These are phyloP conservation scores for Colletotrichum trifolii DNA, from an alignment of 2,329 filamentous ascomycete genomes.

Conservation along the genomic window DNA sequence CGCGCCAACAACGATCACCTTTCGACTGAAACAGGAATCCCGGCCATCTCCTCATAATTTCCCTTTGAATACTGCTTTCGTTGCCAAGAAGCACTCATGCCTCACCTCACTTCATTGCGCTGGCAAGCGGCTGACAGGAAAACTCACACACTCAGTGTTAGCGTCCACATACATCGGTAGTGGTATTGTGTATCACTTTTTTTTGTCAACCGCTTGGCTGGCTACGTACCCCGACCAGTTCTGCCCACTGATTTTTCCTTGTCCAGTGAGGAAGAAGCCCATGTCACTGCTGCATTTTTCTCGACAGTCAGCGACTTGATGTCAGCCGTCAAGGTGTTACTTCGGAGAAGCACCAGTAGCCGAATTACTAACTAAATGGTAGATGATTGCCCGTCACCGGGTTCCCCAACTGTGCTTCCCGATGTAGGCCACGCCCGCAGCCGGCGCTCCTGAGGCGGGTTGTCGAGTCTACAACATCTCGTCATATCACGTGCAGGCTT, in stretches of 20 bases:
- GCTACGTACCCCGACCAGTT: too few relatives aligned
- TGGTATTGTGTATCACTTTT: too few relatives aligned
- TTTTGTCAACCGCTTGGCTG: too few relatives aligned
- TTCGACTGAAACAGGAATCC: constrained; percentile 30
- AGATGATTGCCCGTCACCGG: not conserved
- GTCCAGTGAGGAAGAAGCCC: too few relatives aligned
- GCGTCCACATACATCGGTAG: too few relatives aligned
- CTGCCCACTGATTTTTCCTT: too few relatives aligned
- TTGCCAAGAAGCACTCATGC: constrained; percentile 31
- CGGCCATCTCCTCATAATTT: constrained; percentile 24
- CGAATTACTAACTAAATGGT: not conserved
- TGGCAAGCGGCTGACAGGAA: too few relatives aligned
- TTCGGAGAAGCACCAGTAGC: not conserved
- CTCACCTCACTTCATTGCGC: constrained; percentile 16
- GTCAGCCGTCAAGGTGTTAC: too few relatives aligned
- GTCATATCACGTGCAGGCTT: not conserved
- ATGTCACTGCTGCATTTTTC: too few relatives aligned
- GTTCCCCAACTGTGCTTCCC: not conserved
- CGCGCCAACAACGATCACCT: not conserved
- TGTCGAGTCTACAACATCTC: not conserved
- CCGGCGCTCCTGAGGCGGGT: not conserved
- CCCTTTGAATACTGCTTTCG: not conserved
- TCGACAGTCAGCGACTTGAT: too few relatives aligned
- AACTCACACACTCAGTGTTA: too few relatives aligned
- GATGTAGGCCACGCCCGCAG: constrained; percentile 28